Percentiles rank a stretch among this genome's conserved stretches.
phyloP scores from a whole-genome alignment of 352 stramenopile species.

The Globisporangium carolinianum region DNA sequence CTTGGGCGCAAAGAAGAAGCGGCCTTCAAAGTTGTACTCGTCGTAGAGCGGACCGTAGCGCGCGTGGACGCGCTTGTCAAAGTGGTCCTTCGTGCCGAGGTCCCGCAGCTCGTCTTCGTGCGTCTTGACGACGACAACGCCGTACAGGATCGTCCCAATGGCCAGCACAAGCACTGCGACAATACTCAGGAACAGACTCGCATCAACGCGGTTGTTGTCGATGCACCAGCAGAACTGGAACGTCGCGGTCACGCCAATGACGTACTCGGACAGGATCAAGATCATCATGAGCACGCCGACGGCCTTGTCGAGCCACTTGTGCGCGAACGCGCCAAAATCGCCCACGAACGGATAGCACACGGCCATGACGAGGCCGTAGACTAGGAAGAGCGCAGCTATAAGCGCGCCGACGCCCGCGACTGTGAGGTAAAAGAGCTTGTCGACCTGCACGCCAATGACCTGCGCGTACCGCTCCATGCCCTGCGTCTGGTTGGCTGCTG shows the following conservation, averaged over 20 bases:
- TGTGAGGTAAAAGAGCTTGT: conserved; percentile 83
- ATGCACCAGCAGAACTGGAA: conserved; percentile 85
- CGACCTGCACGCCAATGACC: conserved; percentile 59
- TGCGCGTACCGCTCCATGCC: conserved; percentile 80
- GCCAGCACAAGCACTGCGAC: conserved; percentile 62
- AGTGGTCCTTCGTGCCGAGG: conserved; percentile 77
- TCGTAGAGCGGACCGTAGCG: conserved; percentile 82
- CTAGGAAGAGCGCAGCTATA: conserved; percentile 33
- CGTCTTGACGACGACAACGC: conserved; percentile 57
- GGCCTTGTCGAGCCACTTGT: conserved; percentile 74
- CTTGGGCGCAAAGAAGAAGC: conserved; percentile 85
- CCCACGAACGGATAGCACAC: conserved; percentile 42
- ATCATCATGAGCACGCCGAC: conserved; percentile 81
- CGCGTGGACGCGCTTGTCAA: conserved; percentile 76
- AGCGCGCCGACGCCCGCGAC: conserved; percentile 50
- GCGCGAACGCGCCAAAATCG: conserved; percentile 46
- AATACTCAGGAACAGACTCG: conserved; percentile 60
- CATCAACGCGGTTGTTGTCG: conserved; percentile 44
- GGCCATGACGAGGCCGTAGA: conserved; percentile 40
- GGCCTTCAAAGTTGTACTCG: conserved; percentile 82
- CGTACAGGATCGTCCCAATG: conserved; percentile 73
- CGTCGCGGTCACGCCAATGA: conserved; percentile 68
- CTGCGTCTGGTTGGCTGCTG: conserved; percentile 25
- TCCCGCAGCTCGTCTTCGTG: conserved; percentile 80
- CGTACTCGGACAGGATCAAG: conserved; percentile 79